Conservation (phyloP, 2,329 filamentous ascomycete genomes). For the Biscogniauxia sp. region DNA sequence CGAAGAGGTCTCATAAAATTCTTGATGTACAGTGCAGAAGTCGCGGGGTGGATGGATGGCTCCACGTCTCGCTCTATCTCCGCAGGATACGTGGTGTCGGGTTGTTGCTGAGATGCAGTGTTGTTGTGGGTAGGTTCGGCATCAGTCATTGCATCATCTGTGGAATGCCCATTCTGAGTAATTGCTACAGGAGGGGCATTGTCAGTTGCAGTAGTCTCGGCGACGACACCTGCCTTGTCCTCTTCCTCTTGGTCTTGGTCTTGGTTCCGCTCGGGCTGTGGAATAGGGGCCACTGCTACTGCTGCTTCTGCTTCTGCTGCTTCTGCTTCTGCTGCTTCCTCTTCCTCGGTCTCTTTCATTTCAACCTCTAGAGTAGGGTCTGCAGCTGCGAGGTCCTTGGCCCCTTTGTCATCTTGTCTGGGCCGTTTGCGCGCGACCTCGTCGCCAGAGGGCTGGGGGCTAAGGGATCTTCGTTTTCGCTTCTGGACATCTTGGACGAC, state of each 20-base stretch:
- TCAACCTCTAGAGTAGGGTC: conserved; percentile 11
- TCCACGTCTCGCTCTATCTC: conserved; percentile 36
- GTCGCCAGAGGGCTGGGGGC: conserved; percentile 54
- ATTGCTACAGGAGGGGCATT: background rate
- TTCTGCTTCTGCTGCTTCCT: conserved; percentile 5
- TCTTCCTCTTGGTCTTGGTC: conserved; percentile 5
- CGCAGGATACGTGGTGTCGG: conserved; percentile 12
- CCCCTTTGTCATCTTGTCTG: conserved; percentile 38
- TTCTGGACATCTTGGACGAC: conserved; percentile 55
- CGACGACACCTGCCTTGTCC: background rate
- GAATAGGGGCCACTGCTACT: conserved; percentile 1
- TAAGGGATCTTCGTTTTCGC: conserved; percentile 65
- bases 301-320: conserved; percentile 1
- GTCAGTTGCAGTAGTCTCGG: conserved; percentile 4
- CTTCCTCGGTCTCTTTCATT: conserved; percentile 11
- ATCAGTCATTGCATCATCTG: conserved; percentile 17
- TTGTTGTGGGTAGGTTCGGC: conserved; percentile 16
- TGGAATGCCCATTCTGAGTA: conserved; percentile 9
- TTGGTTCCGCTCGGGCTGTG: background rate
- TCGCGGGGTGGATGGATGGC: conserved; percentile 68
- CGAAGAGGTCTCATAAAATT: conserved; percentile 87
- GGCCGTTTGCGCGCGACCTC: conserved; percentile 55
- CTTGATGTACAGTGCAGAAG: conserved; percentile 80
- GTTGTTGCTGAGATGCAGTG: conserved; percentile 19
- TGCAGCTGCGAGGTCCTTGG: conserved; percentile 2